Conservation (phyloP, 768 basidiomycete species). For the Pleurotus platypus region DNA sequence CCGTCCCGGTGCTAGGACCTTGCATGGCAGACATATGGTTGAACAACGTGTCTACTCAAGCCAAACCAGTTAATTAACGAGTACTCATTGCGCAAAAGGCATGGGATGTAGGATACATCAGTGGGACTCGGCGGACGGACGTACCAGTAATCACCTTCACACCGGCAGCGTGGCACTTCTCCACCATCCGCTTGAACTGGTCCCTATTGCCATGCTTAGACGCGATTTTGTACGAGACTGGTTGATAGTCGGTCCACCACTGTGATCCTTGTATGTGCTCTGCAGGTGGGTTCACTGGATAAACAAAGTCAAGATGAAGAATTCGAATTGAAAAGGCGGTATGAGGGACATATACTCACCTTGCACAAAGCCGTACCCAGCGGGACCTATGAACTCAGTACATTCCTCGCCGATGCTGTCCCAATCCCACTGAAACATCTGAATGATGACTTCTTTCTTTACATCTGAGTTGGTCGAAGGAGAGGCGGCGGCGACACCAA, state of each 20-base stretch:
- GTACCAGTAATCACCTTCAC: slow-evolving; percentile 51
- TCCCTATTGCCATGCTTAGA: slow-evolving; percentile 61
- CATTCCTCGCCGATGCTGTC: slow-evolving; percentile 61
- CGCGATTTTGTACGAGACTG: slow-evolving; percentile 60
- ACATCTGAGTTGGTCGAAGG: no score
- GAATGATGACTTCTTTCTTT: slow-evolving; percentile 51
- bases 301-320: not conserved
- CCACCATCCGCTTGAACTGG: slow-evolving; percentile 50
- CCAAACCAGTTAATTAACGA: no score
- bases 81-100: no score
- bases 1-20: not conserved
- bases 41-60: not conserved
- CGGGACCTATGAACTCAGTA: slow-evolving; percentile 60
- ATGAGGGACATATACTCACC: slow-evolving; percentile 30
- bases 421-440: slow-evolving; percentile 72
- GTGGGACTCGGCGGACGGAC: slow-evolving; percentile 10
- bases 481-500: no score
- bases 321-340: not conserved
- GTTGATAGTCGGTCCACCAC: slow-evolving; percentile 78
- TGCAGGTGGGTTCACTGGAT: slow-evolving; percentile 43
- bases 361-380: slow-evolving; percentile 72
- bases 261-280: slow-evolving; percentile 52
- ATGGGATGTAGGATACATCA: no score
- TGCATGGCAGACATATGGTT: not conserved
- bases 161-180: slow-evolving; percentile 48